Base-by-base conservation (phyloP, 495 filamentous ascomycete species). In the Pyrenopolyporus hunteri region DNA sequence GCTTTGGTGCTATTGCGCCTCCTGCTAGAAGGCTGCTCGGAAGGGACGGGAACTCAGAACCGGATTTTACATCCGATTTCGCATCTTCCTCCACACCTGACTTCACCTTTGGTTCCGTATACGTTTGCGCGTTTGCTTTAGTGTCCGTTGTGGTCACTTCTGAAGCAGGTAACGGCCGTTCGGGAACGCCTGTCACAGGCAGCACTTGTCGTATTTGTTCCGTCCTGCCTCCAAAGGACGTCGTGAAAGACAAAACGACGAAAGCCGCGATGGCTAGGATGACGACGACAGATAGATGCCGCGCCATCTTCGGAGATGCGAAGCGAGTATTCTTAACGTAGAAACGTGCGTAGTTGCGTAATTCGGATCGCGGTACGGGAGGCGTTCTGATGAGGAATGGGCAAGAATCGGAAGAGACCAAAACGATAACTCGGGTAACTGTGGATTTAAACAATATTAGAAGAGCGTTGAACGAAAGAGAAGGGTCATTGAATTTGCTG, bases 1-100 rank as follows among this genome's bases (percentile, higher is more conserved):
- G 80, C 66, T 91, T 92, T 9, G 91, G 89, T 74, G 92, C 93
- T 63, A 96, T 93, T 4, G 88, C 87, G 26, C 83, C 87, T 36
- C 94, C 94, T 49, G 85, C 84, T 46, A 96, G 77, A 45, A 85
- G 68, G 46, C 68, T 65, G 19, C 66, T 68, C 2, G 72, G 65
- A 9, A 67, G 40, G 22, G 70, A 13, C 31, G 55, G 70, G 25
- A 75, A 52, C 28, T 63, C n/a, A n/a, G n/a, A n/a, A n/a, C n/a
- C 65, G 11, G 63, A 43, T 29, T 65, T 63, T 11, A 37, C 23
- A 25, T 56, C 36, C 17, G 58, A 28, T 14, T 51, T 47, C 2
- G 26, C 26, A 10, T 47, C 47, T 28, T 28, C 35, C 11, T 54
- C 46, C 17, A n/a, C 10, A 7, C 43, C 47, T 48, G 14, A 6